phyloP scores from a whole-genome alignment of 805 yeast genomes.

The Saccharomycopsis vini region DNA sequence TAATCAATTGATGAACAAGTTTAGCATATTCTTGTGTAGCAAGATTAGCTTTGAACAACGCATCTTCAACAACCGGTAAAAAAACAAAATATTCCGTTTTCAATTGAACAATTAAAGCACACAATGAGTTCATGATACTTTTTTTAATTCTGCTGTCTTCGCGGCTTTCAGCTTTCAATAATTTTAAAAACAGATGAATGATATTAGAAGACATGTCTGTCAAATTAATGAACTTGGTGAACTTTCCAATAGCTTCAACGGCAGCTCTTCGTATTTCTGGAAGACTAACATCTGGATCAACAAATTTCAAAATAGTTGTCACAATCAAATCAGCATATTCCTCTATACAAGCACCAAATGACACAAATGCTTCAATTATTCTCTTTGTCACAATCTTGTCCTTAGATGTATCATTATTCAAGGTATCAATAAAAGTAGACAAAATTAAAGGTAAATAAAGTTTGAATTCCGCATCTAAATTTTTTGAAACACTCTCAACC shows the following conservation, averaged over 20 bases:
- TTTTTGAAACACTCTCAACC: conserved; percentile 74
- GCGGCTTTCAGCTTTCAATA: conserved; percentile 33
- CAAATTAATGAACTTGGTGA: conserved; percentile 62
- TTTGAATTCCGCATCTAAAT: conserved; percentile 89
- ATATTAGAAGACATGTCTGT: conserved; percentile 87
- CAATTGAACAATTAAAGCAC: conserved; percentile 69
- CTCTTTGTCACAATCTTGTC: conserved; percentile 56
- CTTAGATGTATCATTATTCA: conserved; percentile 53
- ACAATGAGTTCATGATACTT: conserved; percentile 69
- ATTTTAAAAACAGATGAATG: conserved; percentile 75
- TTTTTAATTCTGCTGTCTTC: conserved; percentile 50
- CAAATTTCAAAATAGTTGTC: conserved; percentile 76
- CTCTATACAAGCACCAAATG: conserved; percentile 80
- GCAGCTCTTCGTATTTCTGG: conserved; percentile 58
- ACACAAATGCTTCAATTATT: conserved; percentile 74
- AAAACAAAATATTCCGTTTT: conserved; percentile 80
- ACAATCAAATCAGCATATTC: conserved; percentile 80
- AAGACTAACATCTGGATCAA: conserved; percentile 45
- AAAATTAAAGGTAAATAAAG: conserved; percentile 69
- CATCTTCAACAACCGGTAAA: conserved; percentile 70
- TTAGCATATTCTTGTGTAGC: conserved; percentile 73
- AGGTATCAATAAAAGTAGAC: conserved; percentile 63
- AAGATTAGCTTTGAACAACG: conserved; percentile 50
- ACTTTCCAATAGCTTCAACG: conserved; percentile 71
- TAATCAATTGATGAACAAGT: conserved; percentile 64